Percentiles rank a stretch among this genome's conserved stretches.
Evolutionary conservation across 441 rosid genomes (phyloP).

Genomic region (Corymbia citriodora): DNA sequence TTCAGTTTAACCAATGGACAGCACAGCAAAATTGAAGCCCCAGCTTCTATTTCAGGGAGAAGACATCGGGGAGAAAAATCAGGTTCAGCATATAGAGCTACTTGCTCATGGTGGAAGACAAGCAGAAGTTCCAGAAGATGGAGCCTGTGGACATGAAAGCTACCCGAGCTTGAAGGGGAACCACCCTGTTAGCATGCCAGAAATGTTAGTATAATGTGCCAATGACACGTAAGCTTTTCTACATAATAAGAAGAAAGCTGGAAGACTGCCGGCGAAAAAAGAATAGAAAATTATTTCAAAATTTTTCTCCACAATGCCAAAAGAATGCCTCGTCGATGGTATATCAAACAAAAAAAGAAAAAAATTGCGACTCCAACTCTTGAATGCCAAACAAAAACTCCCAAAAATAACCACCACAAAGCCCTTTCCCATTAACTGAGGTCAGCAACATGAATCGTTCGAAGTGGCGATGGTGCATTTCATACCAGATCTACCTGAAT

Average conservation of each 20-base stretch:
- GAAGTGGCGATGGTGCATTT: not conserved
- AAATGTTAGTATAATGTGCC: not conserved
- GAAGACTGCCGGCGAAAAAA: not conserved
- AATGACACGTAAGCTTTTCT: not conserved
- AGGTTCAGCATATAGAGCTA: conserved; percentile 15
- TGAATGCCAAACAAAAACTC: not conserved
- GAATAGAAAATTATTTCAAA: not conserved
- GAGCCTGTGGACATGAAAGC: conserved; percentile 92
- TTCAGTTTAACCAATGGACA: not conserved
- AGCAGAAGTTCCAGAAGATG: conserved; percentile 87
- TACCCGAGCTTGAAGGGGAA: conserved; percentile 90
- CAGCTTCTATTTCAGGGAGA: not conserved
- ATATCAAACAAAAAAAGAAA: not conserved
- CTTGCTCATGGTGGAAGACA: conserved; percentile 82
- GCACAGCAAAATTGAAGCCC: not conserved
- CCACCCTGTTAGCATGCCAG: conserved; percentile 40
- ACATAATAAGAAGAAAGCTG: not conserved
- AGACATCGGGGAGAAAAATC: not conserved
- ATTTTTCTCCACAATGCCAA: not conserved
- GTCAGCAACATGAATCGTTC: not conserved
- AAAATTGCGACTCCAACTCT: not conserved
- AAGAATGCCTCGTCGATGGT: not conserved
- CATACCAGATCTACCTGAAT: not conserved
- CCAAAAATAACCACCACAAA: not conserved
- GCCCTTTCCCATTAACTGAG: not conserved